These are phyloP conservation scores for Phytophthora syringae DNA, from an alignment of 352 stramenopile species.

Conservation along the genomic window DNA sequence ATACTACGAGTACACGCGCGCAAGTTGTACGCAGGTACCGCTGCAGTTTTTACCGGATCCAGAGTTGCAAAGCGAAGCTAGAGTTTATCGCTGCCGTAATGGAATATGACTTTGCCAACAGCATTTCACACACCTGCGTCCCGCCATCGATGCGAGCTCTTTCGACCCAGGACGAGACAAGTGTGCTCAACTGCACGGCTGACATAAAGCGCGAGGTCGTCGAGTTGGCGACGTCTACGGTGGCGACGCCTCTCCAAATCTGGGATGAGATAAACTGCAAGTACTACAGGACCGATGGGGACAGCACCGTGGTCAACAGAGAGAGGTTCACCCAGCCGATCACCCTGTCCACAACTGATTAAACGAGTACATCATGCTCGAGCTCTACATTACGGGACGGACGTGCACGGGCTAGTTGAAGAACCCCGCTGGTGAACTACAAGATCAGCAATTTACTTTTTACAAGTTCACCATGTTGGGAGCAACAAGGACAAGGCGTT, in stretches of 20 bases:
- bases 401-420: conserved; percentile 9
- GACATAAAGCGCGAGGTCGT: conserved; percentile 1
- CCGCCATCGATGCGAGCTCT: not conserved
- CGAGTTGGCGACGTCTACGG: conserved; percentile 6
- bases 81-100: conserved; percentile 10
- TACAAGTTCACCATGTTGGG: conserved; percentile 8
- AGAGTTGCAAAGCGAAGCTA: conserved; percentile 4
- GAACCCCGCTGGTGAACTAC: not conserved
- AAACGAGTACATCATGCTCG: conserved; percentile 11
- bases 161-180: not conserved
- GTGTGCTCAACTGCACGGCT: not conserved
- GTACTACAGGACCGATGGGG: not conserved
- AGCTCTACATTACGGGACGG: conserved; percentile 1
- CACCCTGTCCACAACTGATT: conserved; percentile 1
- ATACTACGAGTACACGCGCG: conserved; percentile 7
- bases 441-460: conserved; percentile 2
- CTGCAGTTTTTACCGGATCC: conserved; percentile 14
- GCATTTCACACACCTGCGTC: conserved; percentile 1
- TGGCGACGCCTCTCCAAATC: conserved; percentile 10
- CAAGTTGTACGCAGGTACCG: not conserved
- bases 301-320: not conserved
- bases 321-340: conserved; percentile 9
- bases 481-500: conserved; percentile 2
- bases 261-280: conserved; percentile 4
- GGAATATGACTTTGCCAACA: conserved; percentile 11